phyloP scores from a whole-genome alignment of 176 grass and related monocot genomes.

The Phragmites australis region DNA sequence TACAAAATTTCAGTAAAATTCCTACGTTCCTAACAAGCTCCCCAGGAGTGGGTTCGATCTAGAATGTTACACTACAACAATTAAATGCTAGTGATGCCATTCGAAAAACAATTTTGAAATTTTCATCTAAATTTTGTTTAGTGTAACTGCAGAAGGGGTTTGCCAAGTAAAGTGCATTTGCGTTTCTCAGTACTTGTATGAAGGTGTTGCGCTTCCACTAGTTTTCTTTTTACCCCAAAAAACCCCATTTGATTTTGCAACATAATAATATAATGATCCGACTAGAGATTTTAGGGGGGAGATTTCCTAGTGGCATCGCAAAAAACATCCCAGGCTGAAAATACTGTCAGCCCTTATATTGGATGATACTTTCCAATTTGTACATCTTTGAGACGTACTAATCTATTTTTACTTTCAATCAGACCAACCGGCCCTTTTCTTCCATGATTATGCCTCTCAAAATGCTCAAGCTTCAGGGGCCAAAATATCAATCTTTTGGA shows the following conservation, averaged over 20 bases:
- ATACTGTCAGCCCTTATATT: neutral
- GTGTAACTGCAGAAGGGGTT: neutral
- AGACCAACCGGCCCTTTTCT: neutral
- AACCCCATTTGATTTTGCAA: neutral
- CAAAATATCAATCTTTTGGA: neutral
- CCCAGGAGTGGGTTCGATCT: neutral
- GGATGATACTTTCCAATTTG: neutral
- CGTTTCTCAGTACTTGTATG: neutral
- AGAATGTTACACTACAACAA: neutral
- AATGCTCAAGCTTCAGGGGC: neutral
- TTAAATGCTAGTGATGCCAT: neutral
- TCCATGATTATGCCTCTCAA: neutral
- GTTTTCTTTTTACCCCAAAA: neutral
- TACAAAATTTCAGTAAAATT: neutral
- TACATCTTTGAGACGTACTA: neutral
- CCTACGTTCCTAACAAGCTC: neutral
- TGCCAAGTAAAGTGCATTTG: neutral
- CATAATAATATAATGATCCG: neutral
- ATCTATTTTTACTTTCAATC: neutral
- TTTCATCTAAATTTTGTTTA: neutral
- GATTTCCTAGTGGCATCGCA: neutral
- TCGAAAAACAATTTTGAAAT: neutral
- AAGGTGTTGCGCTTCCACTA: neutral
- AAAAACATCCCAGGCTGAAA: neutral
- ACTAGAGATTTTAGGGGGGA: neutral